A percentile compares a stretch with the other conserved stretches of the same genome.
Conservation (phyloP, 2,329 filamentous ascomycete species). For the Colletotrichum cereale region DNA sequence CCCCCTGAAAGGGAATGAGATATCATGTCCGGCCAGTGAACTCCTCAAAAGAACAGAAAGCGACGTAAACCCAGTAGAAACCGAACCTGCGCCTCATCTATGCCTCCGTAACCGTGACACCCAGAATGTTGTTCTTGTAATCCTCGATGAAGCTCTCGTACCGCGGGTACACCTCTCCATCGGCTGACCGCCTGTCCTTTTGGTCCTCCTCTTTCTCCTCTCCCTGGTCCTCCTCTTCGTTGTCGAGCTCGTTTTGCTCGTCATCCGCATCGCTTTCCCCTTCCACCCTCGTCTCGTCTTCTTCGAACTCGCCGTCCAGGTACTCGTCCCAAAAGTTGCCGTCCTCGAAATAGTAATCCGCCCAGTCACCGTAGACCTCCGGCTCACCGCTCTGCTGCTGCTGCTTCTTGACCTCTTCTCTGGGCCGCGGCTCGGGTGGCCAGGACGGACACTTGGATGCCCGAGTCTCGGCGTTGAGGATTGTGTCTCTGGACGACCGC, state of each 20-base stretch:
- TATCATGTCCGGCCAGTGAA: constrained; percentile 1
- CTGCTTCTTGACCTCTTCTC: neutral
- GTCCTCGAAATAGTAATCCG: constrained; percentile 42
- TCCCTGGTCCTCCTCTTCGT: neutral
- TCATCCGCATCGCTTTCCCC: neutral
- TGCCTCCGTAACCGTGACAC: constrained; percentile 26
- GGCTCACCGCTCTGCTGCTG: constrained; percentile 18
- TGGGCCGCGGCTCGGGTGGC: constrained; percentile 23
- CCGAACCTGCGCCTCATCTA: constrained; percentile 2
- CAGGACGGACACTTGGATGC: constrained; percentile 22
- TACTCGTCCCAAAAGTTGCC: constrained; percentile 34
- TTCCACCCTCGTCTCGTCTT: constrained; percentile 5
- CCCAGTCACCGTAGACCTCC: constrained; percentile 42
- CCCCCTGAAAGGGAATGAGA: constrained; percentile 1
- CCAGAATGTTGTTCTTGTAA: constrained; percentile 35
- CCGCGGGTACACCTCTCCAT: constrained; percentile 24
- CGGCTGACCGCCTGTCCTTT: neutral
- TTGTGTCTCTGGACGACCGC: constrained; percentile 35
- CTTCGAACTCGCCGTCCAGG: neutral
- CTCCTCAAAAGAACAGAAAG: neutral
- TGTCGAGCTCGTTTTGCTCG: neutral
- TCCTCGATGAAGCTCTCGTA: constrained; percentile 39
- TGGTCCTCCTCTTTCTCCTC: constrained; percentile 3
- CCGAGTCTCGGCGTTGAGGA: constrained; percentile 28
- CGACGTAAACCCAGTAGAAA: neutral